Percentiles rank a stretch among this genome's conserved stretches.
Evolutionary conservation across 2,329 filamentous ascomycete species (phyloP).

Genomic region (Colletotrichum sp.): DNA sequence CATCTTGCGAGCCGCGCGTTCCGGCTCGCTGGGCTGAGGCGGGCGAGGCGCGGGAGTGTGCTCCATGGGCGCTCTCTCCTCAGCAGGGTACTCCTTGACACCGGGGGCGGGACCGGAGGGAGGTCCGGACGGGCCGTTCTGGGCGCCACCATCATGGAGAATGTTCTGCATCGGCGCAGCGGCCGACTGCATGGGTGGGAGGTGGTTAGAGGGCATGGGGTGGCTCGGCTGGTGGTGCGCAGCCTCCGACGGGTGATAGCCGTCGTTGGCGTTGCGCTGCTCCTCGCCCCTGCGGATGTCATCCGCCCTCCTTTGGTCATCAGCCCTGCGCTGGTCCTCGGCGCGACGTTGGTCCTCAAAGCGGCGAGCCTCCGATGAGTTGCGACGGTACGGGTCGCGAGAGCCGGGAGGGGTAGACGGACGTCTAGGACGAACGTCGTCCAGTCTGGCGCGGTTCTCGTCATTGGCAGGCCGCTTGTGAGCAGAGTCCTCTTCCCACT

Average conservation of each 20-base stretch:
- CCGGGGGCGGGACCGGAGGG: conserved; percentile 43
- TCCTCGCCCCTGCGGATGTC: conserved; percentile 59
- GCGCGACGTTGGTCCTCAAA: conserved; percentile 67
- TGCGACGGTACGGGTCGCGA: conserved; percentile 73
- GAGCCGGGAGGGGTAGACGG: conserved; percentile 70
- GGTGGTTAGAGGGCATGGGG: conserved; percentile 57
- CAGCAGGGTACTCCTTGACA: conserved; percentile 57
- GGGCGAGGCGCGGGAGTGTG: conserved; percentile 49
- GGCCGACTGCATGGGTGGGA: conserved; percentile 69
- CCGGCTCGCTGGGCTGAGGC: conserved; percentile 72
- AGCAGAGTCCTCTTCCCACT: conserved; percentile 87
- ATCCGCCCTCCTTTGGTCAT: conserved; percentile 66
- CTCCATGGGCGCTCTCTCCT: conserved; percentile 62
- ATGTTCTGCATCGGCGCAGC: conserved; percentile 60
- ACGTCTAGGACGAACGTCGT: conserved; percentile 82
- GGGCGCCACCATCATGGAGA: conserved; percentile 50
- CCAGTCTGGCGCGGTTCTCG: conserved; percentile 83
- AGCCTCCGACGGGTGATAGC: conserved; percentile 90
- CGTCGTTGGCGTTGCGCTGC: conserved; percentile 75
- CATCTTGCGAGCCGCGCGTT: conserved; percentile 87
- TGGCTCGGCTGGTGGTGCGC: conserved; percentile 80
- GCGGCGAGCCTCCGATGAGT: conserved; percentile 74
- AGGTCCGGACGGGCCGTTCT: conserved; percentile 30
- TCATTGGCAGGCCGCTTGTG: conserved; percentile 89
- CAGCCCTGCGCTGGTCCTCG: conserved; percentile 57